These are phyloP conservation scores for Candida argentea DNA, from an alignment of 805 yeast species.

Conservation along the genomic window DNA sequence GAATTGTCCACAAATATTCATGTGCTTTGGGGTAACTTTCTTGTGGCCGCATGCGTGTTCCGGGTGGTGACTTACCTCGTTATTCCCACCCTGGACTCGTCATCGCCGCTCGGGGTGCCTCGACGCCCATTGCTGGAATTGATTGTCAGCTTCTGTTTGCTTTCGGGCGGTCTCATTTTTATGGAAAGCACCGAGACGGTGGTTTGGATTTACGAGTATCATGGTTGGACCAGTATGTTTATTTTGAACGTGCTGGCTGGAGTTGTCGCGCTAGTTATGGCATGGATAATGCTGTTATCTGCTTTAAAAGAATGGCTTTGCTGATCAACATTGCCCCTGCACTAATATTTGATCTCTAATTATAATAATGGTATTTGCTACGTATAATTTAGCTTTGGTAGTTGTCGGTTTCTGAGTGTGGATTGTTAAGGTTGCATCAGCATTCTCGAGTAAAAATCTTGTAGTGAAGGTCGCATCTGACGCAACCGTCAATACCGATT, in stretches of 20 bases:
- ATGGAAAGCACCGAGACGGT: constrained; percentile 88
- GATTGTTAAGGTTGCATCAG: constrained; percentile 1
- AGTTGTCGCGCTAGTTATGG: constrained; percentile 66
- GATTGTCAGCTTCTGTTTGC: constrained; percentile 63
- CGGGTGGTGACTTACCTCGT: constrained; percentile 56
- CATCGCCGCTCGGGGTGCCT: constrained; percentile 10
- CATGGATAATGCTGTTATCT: constrained; percentile 72
- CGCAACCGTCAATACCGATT: too few species aligned
- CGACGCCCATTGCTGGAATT: constrained; percentile 79
- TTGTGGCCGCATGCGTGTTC: constrained; percentile 74
- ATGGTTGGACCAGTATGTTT: constrained; percentile 84
- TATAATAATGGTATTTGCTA: too few species aligned
- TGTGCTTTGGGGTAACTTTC: constrained; percentile 83
- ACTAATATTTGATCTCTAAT: not conserved
- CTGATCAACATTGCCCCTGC: constrained; percentile 1
- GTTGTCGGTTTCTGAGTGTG: too few species aligned
- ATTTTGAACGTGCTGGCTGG: constrained; percentile 85
- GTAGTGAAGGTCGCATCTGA: not conserved
- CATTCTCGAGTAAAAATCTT: constrained; percentile 1
- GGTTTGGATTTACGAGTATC: constrained; percentile 68
- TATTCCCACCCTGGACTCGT: constrained; percentile 13
- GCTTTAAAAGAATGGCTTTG: constrained; percentile 45
- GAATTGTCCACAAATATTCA: constrained; percentile 70
- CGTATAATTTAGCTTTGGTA: too few species aligned
- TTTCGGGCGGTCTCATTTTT: constrained; percentile 85